phyloP scores from a whole-genome alignment of 257 asterid genomes.

The Thymus mandschuricus region DNA sequence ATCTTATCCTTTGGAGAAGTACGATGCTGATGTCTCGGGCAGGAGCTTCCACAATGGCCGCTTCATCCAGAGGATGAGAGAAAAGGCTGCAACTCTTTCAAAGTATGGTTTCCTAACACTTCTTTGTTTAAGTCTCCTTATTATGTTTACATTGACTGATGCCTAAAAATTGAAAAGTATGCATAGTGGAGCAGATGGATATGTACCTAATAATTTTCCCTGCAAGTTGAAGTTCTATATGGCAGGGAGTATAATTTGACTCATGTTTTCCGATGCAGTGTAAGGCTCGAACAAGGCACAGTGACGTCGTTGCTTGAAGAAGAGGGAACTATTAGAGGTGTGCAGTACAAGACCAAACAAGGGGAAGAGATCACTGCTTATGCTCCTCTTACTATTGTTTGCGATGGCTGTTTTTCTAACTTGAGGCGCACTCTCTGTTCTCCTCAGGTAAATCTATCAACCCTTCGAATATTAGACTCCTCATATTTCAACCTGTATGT shows the following conservation, averaged over 20 bases:
- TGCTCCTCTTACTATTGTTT: constrained; percentile 86
- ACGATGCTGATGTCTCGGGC: constrained; percentile 65
- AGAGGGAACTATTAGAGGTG: constrained; percentile 67
- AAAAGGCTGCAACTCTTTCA: constrained; percentile 69
- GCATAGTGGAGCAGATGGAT: background rate
- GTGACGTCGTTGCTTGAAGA: constrained; percentile 78
- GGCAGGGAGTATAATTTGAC: background rate
- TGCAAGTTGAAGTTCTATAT: background rate
- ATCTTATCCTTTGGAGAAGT: constrained; percentile 77
- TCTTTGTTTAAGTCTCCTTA: background rate
- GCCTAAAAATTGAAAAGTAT: background rate
- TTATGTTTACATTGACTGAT: constrained; percentile 1
- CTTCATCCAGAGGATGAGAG: constrained; percentile 77
- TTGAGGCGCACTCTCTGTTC: constrained; percentile 77
- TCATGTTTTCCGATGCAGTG: constrained; percentile 46
- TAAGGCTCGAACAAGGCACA: constrained; percentile 76
- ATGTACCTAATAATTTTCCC: background rate
- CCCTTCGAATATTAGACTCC: background rate
- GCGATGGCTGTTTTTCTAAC: constrained; percentile 89
- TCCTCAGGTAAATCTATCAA: constrained; percentile 53
- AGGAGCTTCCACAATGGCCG: constrained; percentile 89
- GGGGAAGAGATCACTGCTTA: constrained; percentile 55
- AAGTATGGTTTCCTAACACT: constrained; percentile 47
- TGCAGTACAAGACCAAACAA: constrained; percentile 67
- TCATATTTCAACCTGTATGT: background rate